Evolutionary conservation across 805 yeast species (phyloP).

Genomic region (Lachancea lanzarotensis): DNA sequence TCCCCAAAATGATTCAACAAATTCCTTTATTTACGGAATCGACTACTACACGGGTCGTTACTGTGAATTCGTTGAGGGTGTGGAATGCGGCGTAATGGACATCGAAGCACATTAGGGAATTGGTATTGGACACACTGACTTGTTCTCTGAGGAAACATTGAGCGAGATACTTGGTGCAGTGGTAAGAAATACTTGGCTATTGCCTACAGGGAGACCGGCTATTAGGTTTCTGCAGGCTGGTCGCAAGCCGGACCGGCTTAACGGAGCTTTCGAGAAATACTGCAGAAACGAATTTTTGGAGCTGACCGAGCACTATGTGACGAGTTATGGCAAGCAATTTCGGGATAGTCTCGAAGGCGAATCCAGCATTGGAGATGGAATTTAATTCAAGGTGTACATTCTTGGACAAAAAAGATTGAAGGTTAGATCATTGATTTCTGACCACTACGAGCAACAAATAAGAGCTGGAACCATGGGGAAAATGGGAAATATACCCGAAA

Average conservation of each 20-base stretch:
- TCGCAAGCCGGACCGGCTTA: constrained; percentile 8
- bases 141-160: constrained; percentile 3
- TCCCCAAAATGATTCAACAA: constrained; percentile 10
- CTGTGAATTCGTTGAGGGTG: constrained; percentile 6
- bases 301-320: constrained; percentile 7
- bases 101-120: constrained; percentile 1
- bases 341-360: not conserved
- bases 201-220: not conserved
- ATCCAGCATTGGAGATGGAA: not conserved
- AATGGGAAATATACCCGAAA: not conserved
- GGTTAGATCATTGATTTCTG: not conserved
- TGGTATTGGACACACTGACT: constrained; percentile 8
- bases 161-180: constrained; percentile 1
- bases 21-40: constrained; percentile 7
- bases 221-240: constrained; percentile 9
- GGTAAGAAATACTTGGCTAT: not conserved
- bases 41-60: constrained; percentile 9
- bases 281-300: constrained; percentile 2
- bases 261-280: constrained; percentile 3
- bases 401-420: not conserved
- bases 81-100: constrained; percentile 7
- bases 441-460: not conserved
- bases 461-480: not conserved
- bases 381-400: not conserved
- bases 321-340: constrained; percentile 5